These are phyloP conservation scores for Globisporangium spinosum DNA, from an alignment of 352 stramenopile species.

Conservation along the genomic window DNA sequence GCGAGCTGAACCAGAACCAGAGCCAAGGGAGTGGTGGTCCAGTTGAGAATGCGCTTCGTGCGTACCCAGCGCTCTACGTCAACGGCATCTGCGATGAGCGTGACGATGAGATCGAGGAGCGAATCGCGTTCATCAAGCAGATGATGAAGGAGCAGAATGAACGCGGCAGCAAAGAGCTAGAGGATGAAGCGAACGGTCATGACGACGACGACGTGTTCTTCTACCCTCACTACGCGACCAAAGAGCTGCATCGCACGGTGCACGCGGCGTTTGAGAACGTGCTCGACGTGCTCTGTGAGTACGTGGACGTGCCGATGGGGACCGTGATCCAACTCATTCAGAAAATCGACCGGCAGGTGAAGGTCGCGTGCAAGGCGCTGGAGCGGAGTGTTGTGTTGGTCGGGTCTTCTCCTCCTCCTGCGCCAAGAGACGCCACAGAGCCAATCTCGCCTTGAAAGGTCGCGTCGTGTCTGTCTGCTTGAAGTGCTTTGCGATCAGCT, in stretches of 20 bases:
- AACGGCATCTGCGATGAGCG: conserved; percentile 47
- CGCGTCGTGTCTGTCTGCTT: background rate
- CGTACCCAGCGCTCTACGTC: conserved; percentile 53
- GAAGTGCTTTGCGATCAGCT: background rate
- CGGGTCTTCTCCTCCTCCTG: background rate
- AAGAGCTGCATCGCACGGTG: conserved; percentile 20
- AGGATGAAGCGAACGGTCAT: background rate
- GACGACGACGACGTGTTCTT: conserved; percentile 37
- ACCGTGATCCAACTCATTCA: conserved; percentile 30
- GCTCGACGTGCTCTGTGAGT: conserved; percentile 56
- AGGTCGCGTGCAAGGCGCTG: conserved; percentile 18
- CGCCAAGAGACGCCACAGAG: background rate
- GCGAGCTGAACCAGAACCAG: conserved; percentile 5
- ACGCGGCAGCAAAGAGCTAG: background rate
- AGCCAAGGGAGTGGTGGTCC: conserved; percentile 1
- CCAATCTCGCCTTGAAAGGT: conserved; percentile 1
- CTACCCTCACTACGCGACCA: conserved; percentile 40
- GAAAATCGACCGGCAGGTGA: conserved; percentile 34
- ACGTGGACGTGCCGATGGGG: conserved; percentile 54
- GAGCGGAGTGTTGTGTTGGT: background rate
- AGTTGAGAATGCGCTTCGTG: conserved; percentile 30
- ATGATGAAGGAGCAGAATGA: conserved; percentile 7
- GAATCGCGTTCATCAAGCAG: conserved; percentile 32
- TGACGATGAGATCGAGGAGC: conserved; percentile 50
- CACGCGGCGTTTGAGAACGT: conserved; percentile 59